Percentiles rank a stretch among this genome's conserved stretches.
Evolutionary conservation across 768 basidiomycete species (phyloP).

Genomic region (Suillus bovinus): DNA sequence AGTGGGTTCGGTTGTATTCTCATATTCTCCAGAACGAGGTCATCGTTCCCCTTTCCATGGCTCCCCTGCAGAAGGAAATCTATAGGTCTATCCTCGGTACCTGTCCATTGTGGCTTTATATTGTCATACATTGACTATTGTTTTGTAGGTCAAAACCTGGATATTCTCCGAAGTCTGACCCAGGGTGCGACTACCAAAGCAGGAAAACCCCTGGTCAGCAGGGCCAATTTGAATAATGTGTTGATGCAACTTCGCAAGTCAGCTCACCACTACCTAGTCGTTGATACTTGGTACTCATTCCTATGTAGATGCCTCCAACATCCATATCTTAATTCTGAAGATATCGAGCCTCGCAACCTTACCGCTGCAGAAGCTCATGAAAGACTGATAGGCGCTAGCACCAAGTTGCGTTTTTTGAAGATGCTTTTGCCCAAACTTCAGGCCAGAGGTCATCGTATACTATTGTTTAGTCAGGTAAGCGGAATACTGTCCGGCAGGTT

Average conservation of each 20-base stretch:
- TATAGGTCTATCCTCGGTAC: slow-evolving; percentile 84
- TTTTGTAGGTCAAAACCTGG: slow-evolving; percentile 63
- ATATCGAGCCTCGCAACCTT: slow-evolving; percentile 74
- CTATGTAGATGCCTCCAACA: slow-evolving; percentile 81
- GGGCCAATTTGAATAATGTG: slow-evolving; percentile 73
- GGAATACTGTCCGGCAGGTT: slow-evolving; percentile 2
- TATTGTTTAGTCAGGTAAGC: slow-evolving; percentile 88
- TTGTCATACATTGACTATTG: slow-evolving; percentile 10
- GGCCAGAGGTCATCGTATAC: slow-evolving; percentile 81
- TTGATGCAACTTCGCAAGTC: slow-evolving; percentile 89
- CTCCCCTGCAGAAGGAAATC: slow-evolving; percentile 82
- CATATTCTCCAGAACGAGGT: slow-evolving; percentile 68
- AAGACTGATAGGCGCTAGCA: slow-evolving; percentile 78
- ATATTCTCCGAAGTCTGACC: slow-evolving; percentile 61
- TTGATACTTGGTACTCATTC: slow-evolving; percentile 1
- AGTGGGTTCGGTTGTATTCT: not conserved
- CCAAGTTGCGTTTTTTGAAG: slow-evolving; percentile 82
- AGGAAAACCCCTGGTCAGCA: slow-evolving; percentile 34
- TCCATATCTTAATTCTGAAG: slow-evolving; percentile 80
- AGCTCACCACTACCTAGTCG: slow-evolving; percentile 24
- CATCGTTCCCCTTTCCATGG: slow-evolving; percentile 89
- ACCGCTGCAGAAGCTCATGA: slow-evolving; percentile 63
- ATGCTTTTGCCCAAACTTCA: slow-evolving; percentile 80
- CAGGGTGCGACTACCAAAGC: slow-evolving; percentile 39
- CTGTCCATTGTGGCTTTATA: slow-evolving; percentile 23